Evolutionary conservation across 345 rosid species (phyloP).

Genomic region (Heritiera fomes): DNA sequence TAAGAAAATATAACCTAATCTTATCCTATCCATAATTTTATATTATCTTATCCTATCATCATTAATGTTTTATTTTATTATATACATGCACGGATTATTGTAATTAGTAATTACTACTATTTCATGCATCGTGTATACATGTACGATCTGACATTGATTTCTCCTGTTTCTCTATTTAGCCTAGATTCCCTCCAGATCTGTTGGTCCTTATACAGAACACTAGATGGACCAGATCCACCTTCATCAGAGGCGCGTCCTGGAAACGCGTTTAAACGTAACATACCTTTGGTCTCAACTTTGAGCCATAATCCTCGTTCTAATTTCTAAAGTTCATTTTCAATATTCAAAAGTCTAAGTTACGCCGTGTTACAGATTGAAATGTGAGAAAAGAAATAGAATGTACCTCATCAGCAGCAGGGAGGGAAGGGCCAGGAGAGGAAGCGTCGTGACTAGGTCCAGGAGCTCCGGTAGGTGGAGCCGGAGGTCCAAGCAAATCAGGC

Average conservation of each 20-base stretch:
- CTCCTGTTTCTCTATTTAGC: not conserved
- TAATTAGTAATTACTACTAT: too few relatives aligned
- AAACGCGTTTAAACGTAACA: not conserved
- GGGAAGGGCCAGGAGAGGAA: constrained; percentile 55
- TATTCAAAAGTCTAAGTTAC: not conserved
- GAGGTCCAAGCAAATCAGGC: constrained; percentile 66
- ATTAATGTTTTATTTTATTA: too few relatives aligned
- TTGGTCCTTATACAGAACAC: not conserved
- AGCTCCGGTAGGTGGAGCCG: constrained; percentile 65
- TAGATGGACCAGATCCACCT: not conserved
- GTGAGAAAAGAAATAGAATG: not conserved
- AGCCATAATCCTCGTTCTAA: not conserved
- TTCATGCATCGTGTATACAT: not conserved
- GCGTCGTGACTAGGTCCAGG: constrained; percentile 51
- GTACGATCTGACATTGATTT: not conserved
- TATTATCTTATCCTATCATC: too few relatives aligned
- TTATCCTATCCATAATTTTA: too few relatives aligned
- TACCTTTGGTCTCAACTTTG: not conserved
- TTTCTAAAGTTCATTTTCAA: not conserved
- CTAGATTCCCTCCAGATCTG: constrained; percentile 4
- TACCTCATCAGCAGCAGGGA: constrained; percentile 46
- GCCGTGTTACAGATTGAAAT: not conserved
- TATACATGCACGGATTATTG: too few relatives aligned
- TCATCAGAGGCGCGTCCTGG: not conserved
- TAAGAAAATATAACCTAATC: too few relatives aligned